phyloP scores from a whole-genome alignment of 2,329 filamentous ascomycete genomes.

The Hymenoscyphus salicellus region DNA sequence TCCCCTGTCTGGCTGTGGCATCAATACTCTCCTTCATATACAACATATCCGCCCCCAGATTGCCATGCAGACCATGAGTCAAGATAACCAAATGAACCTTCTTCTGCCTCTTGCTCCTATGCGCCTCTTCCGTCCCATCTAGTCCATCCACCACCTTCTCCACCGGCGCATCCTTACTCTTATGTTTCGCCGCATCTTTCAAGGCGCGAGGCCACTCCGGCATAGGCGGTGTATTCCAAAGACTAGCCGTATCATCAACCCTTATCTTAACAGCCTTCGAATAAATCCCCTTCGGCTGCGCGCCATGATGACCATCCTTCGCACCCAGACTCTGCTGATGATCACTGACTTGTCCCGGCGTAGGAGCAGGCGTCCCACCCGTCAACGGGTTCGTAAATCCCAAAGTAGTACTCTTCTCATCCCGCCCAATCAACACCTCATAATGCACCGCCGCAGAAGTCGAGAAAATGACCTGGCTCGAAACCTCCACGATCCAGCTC shows the following conservation, averaged over 20 bases:
- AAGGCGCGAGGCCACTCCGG: conserved; percentile 55
- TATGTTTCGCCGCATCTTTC: conserved; percentile 27
- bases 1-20: conserved; percentile 70
- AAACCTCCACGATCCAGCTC: conserved; percentile 86
- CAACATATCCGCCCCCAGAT: conserved; percentile 92
- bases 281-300: conserved; percentile 73
- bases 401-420: conserved; percentile 76
- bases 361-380: conserved; percentile 41
- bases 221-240: conserved; percentile 91
- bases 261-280: conserved; percentile 74
- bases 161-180: conserved; percentile 24
- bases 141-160: conserved; percentile 23
- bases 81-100: conserved; percentile 87
- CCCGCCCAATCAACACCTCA: conserved; percentile 80
- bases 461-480: conserved; percentile 93
- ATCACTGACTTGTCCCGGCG: conserved; percentile 72
- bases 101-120: conserved; percentile 57
- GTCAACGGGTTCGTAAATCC: conserved; percentile 40
- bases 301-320: conserved; percentile 57
- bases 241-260: conserved; percentile 80
- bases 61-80: conserved; percentile 94
- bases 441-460: conserved; percentile 82
- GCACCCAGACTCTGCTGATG: conserved; percentile 63
- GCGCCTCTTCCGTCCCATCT: conserved; percentile 22
- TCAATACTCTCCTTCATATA: conserved; percentile 98